These are phyloP conservation scores for Stenocarpella maydis DNA, from an alignment of 2,329 filamentous ascomycete species.

Conservation along the genomic window DNA sequence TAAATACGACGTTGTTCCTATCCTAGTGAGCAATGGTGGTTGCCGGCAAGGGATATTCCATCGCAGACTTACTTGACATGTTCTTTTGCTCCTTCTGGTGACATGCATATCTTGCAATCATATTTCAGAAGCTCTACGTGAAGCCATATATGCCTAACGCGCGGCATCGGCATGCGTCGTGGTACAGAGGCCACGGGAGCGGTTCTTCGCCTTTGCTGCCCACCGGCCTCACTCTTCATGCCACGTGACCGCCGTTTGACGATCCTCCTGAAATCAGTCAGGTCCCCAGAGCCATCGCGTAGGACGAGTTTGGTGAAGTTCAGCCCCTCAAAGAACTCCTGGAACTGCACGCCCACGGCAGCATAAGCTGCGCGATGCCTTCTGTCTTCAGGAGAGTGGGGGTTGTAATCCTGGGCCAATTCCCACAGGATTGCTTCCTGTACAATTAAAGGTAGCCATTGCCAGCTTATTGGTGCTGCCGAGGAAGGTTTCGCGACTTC, in stretches of 20 bases:
- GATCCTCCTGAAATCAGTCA: neutral
- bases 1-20: slow-evolving; percentile 22
- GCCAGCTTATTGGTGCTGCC: slow-evolving; percentile 35
- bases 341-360: slow-evolving; percentile 17
- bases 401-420: neutral
- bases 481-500: neutral
- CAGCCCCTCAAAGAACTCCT: slow-evolving; percentile 5
- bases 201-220: neutral
- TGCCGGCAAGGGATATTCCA: neutral
- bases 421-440: neutral
- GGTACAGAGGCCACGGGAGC: too few relatives aligned
- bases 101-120: neutral
- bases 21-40: neutral
- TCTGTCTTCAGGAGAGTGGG: neutral
- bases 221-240: neutral
- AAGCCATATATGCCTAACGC: slow-evolving; percentile 16
- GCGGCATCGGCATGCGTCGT: neutral
- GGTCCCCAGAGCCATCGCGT: neutral
- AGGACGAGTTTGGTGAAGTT: slow-evolving; percentile 17
- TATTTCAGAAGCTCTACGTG: slow-evolving; percentile 7
- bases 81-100: neutral
- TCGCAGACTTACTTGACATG: neutral
- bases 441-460: neutral
- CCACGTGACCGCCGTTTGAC: neutral
- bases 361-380: neutral